Conservation (phyloP, 2,329 filamentous ascomycete species). For the Tolypocladium album region DNA sequence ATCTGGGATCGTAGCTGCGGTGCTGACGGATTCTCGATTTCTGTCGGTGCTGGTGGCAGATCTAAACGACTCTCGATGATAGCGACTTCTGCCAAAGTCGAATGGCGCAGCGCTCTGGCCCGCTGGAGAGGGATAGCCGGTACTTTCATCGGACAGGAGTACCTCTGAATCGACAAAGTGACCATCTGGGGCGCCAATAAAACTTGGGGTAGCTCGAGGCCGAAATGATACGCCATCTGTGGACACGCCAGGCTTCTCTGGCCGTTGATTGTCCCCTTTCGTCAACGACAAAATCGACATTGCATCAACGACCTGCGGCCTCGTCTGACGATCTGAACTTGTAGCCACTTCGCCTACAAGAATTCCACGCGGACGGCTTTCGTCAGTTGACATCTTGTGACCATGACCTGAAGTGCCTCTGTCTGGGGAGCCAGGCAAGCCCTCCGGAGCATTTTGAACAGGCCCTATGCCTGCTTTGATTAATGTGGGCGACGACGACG, state of each 20-base stretch:
- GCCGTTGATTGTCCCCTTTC: conserved; percentile 7
- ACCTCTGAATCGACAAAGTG: conserved; percentile 10
- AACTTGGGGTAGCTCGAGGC: conserved; percentile 1
- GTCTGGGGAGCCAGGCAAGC: not conserved
- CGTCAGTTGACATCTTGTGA: not conserved
- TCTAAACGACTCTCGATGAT: conserved; percentile 8
- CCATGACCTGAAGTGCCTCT: not conserved
- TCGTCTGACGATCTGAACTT: not conserved
- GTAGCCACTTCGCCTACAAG: not conserved
- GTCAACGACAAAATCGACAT: conserved; percentile 12
- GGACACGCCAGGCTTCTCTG: not conserved
- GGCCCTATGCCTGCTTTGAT: not conserved
- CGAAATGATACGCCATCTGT: not conserved
- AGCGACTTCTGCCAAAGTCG: conserved; percentile 1
- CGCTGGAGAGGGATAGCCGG: conserved; percentile 16
- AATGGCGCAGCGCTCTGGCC: conserved; percentile 4
- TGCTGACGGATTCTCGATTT: conserved; percentile 9
- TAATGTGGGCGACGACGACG: not conserved
- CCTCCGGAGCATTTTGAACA: not conserved
- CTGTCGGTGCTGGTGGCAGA: conserved; percentile 7
- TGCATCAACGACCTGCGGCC: conserved; percentile 5
- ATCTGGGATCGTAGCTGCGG: conserved; percentile 6
- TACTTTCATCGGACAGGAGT: conserved; percentile 16
- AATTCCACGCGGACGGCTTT: not conserved
- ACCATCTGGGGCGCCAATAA: conserved; percentile 1